Base-by-base conservation (phyloP, 441 rosid genomes). In the Gossypium davidsonii region DNA sequence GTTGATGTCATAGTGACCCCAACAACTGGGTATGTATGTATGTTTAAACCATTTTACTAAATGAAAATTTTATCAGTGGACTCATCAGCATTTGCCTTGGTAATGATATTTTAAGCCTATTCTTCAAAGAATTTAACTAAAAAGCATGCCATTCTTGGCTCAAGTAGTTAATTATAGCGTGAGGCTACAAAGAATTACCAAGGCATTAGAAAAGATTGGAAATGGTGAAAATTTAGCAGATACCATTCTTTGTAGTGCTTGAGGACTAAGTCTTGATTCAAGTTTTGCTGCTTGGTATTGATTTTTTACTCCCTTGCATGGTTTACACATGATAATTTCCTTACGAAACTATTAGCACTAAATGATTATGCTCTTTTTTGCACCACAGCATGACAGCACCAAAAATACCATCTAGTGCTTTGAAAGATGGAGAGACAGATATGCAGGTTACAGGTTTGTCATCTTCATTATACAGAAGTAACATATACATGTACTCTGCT, bases 1-100 rank as follows among this genome's bases (percentile, higher is more conserved):
- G 97, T 76, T 65, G 95, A 93, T 79, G 86, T 91, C 80, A 88
- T 91, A 68, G 95, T 93, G 57, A 93, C 95, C 53, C 98, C 98
- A 57, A 88, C 97, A 46, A 83, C 95, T 11, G 95, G 89, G 90
- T 93, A 83, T 3, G 87, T 93, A 83, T 2, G 87, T 68, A 58
- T 12, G 15, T n/a, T 23, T 72, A 44, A 44, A 15, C 74, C 23
- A 12, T 62, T 69, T 69, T 17, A 52, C n/a, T 48, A 26, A 26
- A 26, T 3, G 37, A 48, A 25, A 48, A 23, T 48, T 18, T 67
- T 7, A 14, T 48, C 58, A 3, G 34, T 6, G 11, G 39, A 1
- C 17, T 12, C 31, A 55, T 70, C 18, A 2, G 1, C 20, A 28
- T 28, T 53, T 51, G 26, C 48, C 10, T 44, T n/a, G 28, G 11